Evolutionary conservation across 2,329 filamentous ascomycete genomes (phyloP).

Genomic region (Ilyonectria sp.): DNA sequence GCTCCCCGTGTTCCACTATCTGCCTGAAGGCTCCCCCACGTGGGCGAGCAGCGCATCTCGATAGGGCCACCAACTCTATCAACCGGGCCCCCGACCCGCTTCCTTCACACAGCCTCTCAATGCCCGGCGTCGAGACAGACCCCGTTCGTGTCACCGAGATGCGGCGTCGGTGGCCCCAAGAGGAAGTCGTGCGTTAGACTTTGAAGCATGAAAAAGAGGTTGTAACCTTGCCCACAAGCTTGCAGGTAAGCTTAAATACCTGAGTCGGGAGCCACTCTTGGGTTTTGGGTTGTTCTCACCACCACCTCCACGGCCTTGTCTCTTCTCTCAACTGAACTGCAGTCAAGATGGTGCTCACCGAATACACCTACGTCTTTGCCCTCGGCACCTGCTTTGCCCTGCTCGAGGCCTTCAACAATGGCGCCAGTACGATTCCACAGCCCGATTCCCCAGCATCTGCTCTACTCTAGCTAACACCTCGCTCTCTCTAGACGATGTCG

Average conservation of each 20-base stretch:
- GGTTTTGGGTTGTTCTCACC: background rate
- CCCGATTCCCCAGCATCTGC: background rate
- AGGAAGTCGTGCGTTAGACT: background rate
- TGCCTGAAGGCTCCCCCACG: too few species aligned
- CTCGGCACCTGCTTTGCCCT: conserved; percentile 84
- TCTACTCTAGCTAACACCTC: conserved; percentile 13
- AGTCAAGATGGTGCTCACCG: conserved; percentile 66
- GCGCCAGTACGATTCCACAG: conserved; percentile 74
- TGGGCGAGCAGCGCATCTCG: background rate
- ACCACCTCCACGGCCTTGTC: background rate
- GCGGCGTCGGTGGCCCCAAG: background rate
- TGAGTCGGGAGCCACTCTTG: background rate
- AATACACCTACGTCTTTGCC: conserved; percentile 81
- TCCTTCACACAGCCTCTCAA: background rate
- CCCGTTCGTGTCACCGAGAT: background rate
- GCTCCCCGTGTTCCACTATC: too few species aligned
- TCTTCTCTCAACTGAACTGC: background rate
- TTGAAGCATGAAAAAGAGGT: background rate
- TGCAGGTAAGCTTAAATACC: background rate
- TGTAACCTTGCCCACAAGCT: background rate
- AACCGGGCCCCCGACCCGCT: too few species aligned
- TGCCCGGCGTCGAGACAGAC: background rate
- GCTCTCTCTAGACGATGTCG: conserved; percentile 78
- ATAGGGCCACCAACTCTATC: background rate
- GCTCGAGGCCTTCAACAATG: conserved; percentile 85